phyloP scores from a whole-genome alignment of 768 basidiomycete species.

The Hygrocybe coccinea region DNA sequence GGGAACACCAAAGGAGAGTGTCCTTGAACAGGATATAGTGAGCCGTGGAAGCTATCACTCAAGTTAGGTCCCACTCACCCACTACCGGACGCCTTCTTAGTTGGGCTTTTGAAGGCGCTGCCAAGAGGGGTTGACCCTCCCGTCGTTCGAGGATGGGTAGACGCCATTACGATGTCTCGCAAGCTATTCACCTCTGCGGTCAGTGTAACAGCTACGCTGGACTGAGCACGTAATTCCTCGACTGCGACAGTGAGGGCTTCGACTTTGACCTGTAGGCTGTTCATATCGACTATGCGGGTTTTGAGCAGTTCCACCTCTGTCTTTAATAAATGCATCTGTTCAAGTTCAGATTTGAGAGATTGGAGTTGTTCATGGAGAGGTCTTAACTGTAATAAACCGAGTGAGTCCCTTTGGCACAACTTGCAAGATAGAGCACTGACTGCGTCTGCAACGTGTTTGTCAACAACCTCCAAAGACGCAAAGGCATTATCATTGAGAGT shows the following conservation, averaged over 20 bases:
- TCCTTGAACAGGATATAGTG: background rate
- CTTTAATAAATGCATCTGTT: slow-evolving; percentile 31
- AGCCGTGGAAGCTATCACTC: background rate
- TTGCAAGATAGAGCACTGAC: slow-evolving; percentile 20
- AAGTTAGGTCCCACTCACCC: background rate
- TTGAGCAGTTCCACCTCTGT: slow-evolving; percentile 32
- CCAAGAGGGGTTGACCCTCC: background rate
- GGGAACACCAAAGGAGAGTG: background rate
- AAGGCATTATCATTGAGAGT: slow-evolving; percentile 13
- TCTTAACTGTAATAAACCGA: slow-evolving; percentile 34
- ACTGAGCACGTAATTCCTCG: slow-evolving; percentile 25
- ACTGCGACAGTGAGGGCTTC: slow-evolving; percentile 30
- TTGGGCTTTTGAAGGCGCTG: background rate
- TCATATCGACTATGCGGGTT: slow-evolving; percentile 31
- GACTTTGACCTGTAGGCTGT: slow-evolving; percentile 34
- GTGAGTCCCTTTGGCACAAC: background rate
- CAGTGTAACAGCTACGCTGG: slow-evolving; percentile 14
- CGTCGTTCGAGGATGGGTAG: background rate
- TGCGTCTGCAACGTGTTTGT: slow-evolving; percentile 32
- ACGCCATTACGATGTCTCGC: background rate
- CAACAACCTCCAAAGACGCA: slow-evolving; percentile 20
- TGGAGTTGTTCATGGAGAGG: slow-evolving; percentile 51
- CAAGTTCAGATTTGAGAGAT: slow-evolving; percentile 43
- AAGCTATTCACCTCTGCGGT: slow-evolving; percentile 16
- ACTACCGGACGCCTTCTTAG: background rate